phyloP scores from a whole-genome alignment of 2,329 filamentous ascomycete species.

The Thermochaetoides dissita region DNA sequence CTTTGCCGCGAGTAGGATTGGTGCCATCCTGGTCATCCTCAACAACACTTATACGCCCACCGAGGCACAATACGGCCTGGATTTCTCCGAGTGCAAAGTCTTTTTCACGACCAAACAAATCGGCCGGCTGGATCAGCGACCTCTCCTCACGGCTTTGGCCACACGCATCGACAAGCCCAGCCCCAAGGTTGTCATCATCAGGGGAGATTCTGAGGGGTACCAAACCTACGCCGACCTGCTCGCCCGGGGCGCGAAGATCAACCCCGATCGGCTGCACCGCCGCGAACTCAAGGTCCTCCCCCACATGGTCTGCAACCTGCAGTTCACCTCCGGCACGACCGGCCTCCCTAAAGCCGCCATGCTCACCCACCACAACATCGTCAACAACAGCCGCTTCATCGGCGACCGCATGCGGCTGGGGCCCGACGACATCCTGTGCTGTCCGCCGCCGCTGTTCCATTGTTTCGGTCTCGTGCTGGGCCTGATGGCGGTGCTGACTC shows the following conservation, averaged over 20 bases:
- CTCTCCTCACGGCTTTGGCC: constrained; percentile 41
- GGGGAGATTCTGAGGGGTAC: constrained; percentile 42
- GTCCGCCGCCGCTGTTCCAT: constrained; percentile 73
- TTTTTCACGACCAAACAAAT: constrained; percentile 61
- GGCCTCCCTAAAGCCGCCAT: constrained; percentile 61
- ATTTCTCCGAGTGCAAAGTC: constrained; percentile 57
- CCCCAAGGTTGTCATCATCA: constrained; percentile 41
- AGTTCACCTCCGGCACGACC: constrained; percentile 65
- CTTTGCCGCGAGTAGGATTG: constrained; percentile 55
- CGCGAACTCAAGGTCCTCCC: constrained; percentile 43
- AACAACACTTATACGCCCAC: constrained; percentile 71
- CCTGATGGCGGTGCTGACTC: constrained; percentile 56
- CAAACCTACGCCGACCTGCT: constrained; percentile 47
- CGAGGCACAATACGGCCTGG: constrained; percentile 57
- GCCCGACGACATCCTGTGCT: constrained; percentile 56
- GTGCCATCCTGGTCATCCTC: constrained; percentile 58
- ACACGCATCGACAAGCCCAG: constrained; percentile 23
- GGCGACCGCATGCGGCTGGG: constrained; percentile 62
- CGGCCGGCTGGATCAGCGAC: constrained; percentile 48
- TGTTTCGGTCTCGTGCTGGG: constrained; percentile 73
- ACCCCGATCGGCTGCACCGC: constrained; percentile 35
- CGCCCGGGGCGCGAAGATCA: constrained; percentile 32
- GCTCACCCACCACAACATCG: constrained; percentile 53
- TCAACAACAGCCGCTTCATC: constrained; percentile 56
- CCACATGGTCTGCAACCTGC: constrained; percentile 57